Evolutionary conservation across 257 asterid genomes (phyloP).

Genomic region (Gentiana dahurica): DNA sequence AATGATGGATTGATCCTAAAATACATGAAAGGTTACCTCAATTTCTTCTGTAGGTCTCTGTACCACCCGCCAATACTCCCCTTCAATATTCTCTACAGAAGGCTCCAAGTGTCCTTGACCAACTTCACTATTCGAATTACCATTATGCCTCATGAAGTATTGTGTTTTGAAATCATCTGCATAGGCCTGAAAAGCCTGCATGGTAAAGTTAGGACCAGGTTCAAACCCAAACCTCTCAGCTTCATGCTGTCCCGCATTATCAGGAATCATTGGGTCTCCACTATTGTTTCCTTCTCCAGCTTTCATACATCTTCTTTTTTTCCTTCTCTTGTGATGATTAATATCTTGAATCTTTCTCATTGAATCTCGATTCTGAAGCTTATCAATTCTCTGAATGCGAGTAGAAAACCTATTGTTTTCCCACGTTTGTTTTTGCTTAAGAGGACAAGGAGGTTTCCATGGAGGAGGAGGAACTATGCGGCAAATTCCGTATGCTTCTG

Average conservation of each 20-base stretch:
- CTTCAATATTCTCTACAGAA: slow-evolving; percentile 46
- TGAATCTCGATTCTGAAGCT: slow-evolving; percentile 78
- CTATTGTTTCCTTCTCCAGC: slow-evolving; percentile 15
- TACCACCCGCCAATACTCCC: slow-evolving; percentile 82
- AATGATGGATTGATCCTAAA: slow-evolving; percentile 9
- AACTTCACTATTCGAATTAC: slow-evolving; percentile 14
- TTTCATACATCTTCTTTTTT: slow-evolving; percentile 62
- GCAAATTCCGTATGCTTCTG: slow-evolving; percentile 84
- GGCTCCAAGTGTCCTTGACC: slow-evolving; percentile 26
- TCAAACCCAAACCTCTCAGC: slow-evolving; percentile 24
- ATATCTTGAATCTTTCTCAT: slow-evolving; percentile 40
- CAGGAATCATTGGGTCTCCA: slow-evolving; percentile 15
- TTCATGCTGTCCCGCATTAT: slow-evolving; percentile 20
- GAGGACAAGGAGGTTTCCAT: slow-evolving; percentile 92
- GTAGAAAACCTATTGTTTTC: slow-evolving; percentile 60
- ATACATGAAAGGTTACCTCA: slow-evolving; percentile 40
- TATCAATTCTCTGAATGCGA: slow-evolving; percentile 88
- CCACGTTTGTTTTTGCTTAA: slow-evolving; percentile 58
- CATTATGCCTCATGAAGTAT: slow-evolving; percentile 31
- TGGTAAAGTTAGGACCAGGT: slow-evolving; percentile 47
- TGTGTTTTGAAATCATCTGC: slow-evolving; percentile 71
- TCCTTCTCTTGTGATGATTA: slow-evolving; percentile 53
- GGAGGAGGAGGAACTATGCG: slow-evolving; percentile 96
- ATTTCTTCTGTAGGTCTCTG: slow-evolving; percentile 64
- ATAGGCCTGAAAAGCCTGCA: slow-evolving; percentile 48